Evolutionary conservation across 805 yeast species (phyloP), one percentile per base, ranked within the genome.

Genomic region (Komagataella ulmi): DNA sequence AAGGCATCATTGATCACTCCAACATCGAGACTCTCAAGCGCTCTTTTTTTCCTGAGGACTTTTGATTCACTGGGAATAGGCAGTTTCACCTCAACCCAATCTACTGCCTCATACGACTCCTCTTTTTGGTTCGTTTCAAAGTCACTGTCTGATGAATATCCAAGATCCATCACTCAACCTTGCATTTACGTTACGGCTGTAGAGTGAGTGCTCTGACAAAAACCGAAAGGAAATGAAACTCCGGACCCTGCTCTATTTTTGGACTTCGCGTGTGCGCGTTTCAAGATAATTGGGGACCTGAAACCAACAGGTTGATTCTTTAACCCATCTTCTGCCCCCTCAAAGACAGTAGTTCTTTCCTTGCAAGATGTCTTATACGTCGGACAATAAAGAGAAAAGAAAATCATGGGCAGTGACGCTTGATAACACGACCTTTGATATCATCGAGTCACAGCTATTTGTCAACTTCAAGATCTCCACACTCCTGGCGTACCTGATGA

Each of bases 401-500:
- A 54, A 54, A 46, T 59, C 57, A 18, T 67, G 71, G 71, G 64
- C 63, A 51, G 58, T 65, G 59, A 57, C 65, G 45, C 63, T 66
- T 1, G 68, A 63, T 49, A 57, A 61, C 48, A 63, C 57, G 50
- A 74, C 81, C 1, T 78, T 79, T 55, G 81, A 76, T 50, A 64
- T 70, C 51, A 67, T 79, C 21, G 74, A 76, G 50, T 64, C 76
- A 8, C 68, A 69, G 30, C 66, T 67, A 50, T 78, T 78, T 62
- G 68, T 67, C 53, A 79, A 76, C 58, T 68, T 68, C 51, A 65
- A 64, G 12, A 59, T 68, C 51, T 55, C 72, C 47, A 77, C 82
- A 0, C 54, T 81, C 1, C 54, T 69, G 46, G 70, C 71, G 53
- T 80, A 75, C 57, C 45, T 67, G 7, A 56, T 65, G 49, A 62